Base-by-base conservation (phyloP, 441 rosid species). In the Viola pubescens region DNA sequence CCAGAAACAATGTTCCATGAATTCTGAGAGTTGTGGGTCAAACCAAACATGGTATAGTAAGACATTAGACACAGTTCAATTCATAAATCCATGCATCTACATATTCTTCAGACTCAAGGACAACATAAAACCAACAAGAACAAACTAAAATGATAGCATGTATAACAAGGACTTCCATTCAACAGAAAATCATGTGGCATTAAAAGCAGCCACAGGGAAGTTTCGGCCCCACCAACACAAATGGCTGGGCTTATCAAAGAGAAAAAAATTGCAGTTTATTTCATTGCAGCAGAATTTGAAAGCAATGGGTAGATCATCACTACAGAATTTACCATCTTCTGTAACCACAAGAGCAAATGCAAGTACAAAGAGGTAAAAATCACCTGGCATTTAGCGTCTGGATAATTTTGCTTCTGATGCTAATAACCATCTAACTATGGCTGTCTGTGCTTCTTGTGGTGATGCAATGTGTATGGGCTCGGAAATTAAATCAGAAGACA, bases 1-100 rank as follows among this genome's bases (percentile, higher is more conserved):
- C 54, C 38, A 48, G 58, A 38, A 67, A 56, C 52, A 48, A 56
- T 48, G 38, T 68, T 59, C 52, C 61, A 59, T 52, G 76, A 66
- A 71, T 68, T 64, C 66, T 59, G 60, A 66, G 61, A 58, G 44
- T 26, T 40, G 62, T 16, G 19, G 64, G 10, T 45, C 63, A 41
- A 41, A 52, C 12, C 16, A 16, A 57, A 12, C 38, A 62, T 58
- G 39, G 37, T n/a, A 37, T 48, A 51, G 58, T 39, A 63, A 58
- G 56, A 48, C 63, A 56, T 16, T 58, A 8, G 60, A 68, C 60
- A 63, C 26, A 40, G 63, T 51, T 52, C 34, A 19, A 26, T 26
- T 26, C 34, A 26, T 26, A 26, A 26, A 1, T 26, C 34, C 34
- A 26, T 26, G 34, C 45, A 34, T 12, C 9, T 7, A 16, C 26